Conservation (phyloP, 768 basidiomycete species). For the Suillus plorans region DNA sequence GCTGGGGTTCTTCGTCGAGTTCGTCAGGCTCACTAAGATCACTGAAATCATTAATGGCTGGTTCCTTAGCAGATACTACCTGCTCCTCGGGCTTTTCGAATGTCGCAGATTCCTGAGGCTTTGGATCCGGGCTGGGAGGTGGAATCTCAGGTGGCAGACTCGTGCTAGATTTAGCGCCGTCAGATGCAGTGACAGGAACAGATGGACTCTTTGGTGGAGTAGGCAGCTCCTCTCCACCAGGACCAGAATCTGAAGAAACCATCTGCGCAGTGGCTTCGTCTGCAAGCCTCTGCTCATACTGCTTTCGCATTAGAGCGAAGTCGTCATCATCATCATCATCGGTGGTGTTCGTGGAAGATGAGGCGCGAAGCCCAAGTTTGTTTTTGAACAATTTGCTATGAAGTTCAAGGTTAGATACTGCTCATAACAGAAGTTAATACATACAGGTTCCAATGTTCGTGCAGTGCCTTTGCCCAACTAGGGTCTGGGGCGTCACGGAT, state of each 20-base stretch:
- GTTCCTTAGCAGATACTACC: too few relatives aligned
- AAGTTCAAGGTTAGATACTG: not conserved
- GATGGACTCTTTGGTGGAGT: not conserved
- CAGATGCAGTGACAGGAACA: not conserved
- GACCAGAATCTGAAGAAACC: not conserved
- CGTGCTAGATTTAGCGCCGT: not conserved
- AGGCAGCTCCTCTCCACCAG: not conserved
- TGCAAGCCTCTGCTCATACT: not conserved
- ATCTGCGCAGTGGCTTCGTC: not conserved
- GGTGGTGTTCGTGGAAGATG: not conserved
- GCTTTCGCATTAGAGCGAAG: not conserved
- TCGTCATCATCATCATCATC: not conserved
- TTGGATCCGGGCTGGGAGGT: not conserved
- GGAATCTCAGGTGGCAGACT: not conserved
- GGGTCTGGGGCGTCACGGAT: conserved; percentile 4
- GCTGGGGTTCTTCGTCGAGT: not conserved
- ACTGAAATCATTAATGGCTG: not conserved
- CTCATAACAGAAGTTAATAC: not conserved
- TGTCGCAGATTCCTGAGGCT: not conserved
- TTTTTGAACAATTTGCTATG: not conserved
- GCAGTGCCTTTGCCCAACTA: not conserved
- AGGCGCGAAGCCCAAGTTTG: not conserved
- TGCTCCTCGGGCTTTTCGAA: too few relatives aligned
- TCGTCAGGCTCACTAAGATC: not conserved
- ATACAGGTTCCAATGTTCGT: conserved; percentile 7